These are phyloP conservation scores for Trichoderma pleuroti DNA, from an alignment of 2,329 filamentous ascomycete species.

Conservation along the genomic window DNA sequence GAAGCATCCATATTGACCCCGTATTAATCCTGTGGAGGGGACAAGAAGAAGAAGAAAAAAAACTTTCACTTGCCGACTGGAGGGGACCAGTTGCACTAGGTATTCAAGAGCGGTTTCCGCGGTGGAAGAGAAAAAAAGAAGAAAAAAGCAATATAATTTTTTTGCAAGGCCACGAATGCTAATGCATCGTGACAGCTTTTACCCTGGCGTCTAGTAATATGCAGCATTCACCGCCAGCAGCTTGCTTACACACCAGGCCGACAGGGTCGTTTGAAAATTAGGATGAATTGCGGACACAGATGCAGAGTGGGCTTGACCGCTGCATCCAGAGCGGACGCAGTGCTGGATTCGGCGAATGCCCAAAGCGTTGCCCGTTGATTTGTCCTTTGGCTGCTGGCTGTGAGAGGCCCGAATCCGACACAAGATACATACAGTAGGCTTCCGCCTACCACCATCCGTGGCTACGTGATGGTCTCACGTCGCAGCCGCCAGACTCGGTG, in stretches of 20 bases:
- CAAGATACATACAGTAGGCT: neutral
- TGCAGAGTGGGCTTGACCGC: conserved; percentile 1
- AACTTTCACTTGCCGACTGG: conserved; percentile 3
- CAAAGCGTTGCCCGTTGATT: neutral
- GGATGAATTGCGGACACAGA: neutral
- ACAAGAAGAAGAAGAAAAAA: neutral
- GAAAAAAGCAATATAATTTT: neutral
- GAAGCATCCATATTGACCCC: conserved; percentile 11
- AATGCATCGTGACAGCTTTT: conserved; percentile 3
- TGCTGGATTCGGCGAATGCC: neutral
- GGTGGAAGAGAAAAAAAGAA: neutral
- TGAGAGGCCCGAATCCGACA: neutral
- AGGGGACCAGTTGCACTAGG: neutral
- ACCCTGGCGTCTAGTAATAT: conserved; percentile 1
- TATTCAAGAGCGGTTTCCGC: neutral
- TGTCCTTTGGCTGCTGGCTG: neutral
- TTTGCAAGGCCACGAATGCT: neutral
- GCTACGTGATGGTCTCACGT: neutral
- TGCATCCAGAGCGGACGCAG: neutral
- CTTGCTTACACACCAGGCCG: neutral
- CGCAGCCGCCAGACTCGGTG: neutral
- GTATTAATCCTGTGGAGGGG: conserved; percentile 3
- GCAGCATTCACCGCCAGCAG: conserved; percentile 7
- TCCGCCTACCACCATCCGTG: neutral
- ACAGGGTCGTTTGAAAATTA: neutral